Evolutionary conservation across 1,284 basidiomycete species (phyloP).

Genomic region (Grifola frondosa): DNA sequence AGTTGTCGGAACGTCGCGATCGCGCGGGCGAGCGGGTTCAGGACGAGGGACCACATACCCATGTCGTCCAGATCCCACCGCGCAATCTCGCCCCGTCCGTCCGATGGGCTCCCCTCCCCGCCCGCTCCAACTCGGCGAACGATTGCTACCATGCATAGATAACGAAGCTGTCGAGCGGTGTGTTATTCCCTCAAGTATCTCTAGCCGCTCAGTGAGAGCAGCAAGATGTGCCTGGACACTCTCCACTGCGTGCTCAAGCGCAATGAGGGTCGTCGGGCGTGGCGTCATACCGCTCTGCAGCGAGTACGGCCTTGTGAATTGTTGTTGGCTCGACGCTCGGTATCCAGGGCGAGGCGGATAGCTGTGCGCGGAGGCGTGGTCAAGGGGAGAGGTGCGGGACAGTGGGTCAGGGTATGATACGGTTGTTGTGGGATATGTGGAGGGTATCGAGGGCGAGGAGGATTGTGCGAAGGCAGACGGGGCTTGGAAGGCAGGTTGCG

Average conservation of each 20-base stretch:
- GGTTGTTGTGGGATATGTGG: constrained; percentile 36
- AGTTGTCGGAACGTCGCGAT: constrained; percentile 47
- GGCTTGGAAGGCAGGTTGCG: constrained; percentile 68
- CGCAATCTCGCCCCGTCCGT: constrained; percentile 28
- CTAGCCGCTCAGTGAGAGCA: constrained; percentile 86
- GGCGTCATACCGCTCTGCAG: constrained; percentile 17
- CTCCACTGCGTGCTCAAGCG: constrained; percentile 75
- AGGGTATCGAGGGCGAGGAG: constrained; percentile 38
- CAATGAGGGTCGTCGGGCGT: constrained; percentile 26
- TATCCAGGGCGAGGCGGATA: constrained; percentile 30
- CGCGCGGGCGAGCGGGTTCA: constrained; percentile 57
- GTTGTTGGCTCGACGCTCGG: constrained; percentile 35
- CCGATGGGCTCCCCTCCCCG: constrained; percentile 40
- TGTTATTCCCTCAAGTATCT: constrained; percentile 58
- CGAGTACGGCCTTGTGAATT: constrained; percentile 36
- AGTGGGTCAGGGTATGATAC: constrained; percentile 35
- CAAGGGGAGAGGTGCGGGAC: constrained; percentile 23
- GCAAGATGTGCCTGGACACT: constrained; percentile 87
- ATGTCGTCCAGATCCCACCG: constrained; percentile 72
- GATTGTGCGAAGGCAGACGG: constrained; percentile 68
- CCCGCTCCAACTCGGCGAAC: constrained; percentile 15
- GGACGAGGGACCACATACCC: constrained; percentile 76
- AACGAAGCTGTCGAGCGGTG: constrained; percentile 39
- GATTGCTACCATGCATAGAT: constrained; percentile 14
- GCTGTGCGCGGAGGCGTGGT: constrained; percentile 30